Evolutionary conservation across 495 filamentous ascomycete species (phyloP).

Genomic region (Penicillium pulvis): DNA sequence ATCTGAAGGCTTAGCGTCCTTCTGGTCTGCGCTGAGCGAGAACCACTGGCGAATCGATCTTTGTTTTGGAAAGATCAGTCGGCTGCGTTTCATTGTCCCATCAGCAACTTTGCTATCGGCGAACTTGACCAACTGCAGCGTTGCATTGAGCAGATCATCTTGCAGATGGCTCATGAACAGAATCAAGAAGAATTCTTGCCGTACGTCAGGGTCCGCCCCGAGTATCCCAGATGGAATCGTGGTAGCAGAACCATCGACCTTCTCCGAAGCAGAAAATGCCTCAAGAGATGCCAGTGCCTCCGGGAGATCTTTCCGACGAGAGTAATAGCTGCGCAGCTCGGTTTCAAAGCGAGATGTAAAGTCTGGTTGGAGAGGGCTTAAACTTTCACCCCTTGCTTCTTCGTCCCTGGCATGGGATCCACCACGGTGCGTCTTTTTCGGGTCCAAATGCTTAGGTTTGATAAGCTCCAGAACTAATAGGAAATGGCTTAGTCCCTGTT

Average conservation of each 20-base stretch:
- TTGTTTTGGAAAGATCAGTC: constrained; percentile 60
- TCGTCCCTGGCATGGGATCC: constrained; percentile 21
- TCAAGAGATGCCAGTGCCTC: constrained; percentile 31
- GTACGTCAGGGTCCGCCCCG: constrained; percentile 26
- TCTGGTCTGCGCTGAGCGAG: constrained; percentile 19
- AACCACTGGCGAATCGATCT: constrained; percentile 53
- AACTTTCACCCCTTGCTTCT: constrained; percentile 28
- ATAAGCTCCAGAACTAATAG: constrained; percentile 31
- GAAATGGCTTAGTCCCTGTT: constrained; percentile 29
- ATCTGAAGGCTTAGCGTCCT: constrained; percentile 10
- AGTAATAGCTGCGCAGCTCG: constrained; percentile 20
- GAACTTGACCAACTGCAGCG: constrained; percentile 58
- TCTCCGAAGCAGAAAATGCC: constrained; percentile 30
- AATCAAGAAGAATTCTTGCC: constrained; percentile 37
- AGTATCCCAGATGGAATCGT: neutral
- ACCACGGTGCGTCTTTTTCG: constrained; percentile 14
- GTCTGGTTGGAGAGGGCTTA: constrained; percentile 18
- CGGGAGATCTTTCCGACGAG: constrained; percentile 27
- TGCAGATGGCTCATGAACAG: constrained; percentile 42
- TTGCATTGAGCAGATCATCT: constrained; percentile 33
- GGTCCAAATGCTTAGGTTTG: constrained; percentile 27
- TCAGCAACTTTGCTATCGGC: constrained; percentile 55
- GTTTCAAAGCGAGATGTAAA: constrained; percentile 27
- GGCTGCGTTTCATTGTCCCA: constrained; percentile 61
- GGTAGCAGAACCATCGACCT: constrained; percentile 7